Evolutionary conservation across 768 basidiomycete species (phyloP).

Genomic region (Podaxis rugospora): DNA sequence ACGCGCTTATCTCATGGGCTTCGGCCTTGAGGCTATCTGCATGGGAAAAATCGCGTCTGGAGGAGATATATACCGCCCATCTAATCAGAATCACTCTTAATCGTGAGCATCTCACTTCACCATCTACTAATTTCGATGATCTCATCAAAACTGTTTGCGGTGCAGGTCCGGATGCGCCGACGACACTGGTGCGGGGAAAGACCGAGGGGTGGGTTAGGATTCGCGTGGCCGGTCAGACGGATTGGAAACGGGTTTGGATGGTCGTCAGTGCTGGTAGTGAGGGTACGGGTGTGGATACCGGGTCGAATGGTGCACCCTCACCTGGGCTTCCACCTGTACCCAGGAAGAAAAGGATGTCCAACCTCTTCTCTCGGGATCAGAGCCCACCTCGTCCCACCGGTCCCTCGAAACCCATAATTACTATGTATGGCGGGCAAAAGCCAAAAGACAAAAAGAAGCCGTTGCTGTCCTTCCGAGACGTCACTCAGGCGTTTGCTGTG

Average conservation of each 20-base stretch:
- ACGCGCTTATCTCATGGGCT: slow-evolving; percentile 81
- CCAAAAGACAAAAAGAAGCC: slow-evolving; percentile 72
- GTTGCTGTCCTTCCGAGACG: slow-evolving; percentile 59
- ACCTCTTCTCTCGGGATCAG: slow-evolving; percentile 54
- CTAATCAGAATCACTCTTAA: slow-evolving; percentile 73
- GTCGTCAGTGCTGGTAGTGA: slow-evolving; percentile 53
- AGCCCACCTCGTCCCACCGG: slow-evolving; percentile 20
- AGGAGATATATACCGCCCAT: slow-evolving; percentile 98
- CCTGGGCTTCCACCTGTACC: background rate
- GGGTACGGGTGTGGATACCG: slow-evolving; percentile 16
- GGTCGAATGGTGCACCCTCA: background rate
- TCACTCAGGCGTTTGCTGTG: slow-evolving; percentile 88
- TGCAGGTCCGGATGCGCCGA: slow-evolving; percentile 46
- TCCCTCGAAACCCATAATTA: slow-evolving; percentile 37
- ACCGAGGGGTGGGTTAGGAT: slow-evolving; percentile 92
- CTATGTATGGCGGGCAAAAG: slow-evolving; percentile 60
- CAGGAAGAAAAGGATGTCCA: slow-evolving; percentile 62
- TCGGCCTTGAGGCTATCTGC: slow-evolving; percentile 84
- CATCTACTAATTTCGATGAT: background rate
- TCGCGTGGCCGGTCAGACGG: slow-evolving; percentile 93
- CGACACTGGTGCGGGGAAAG: slow-evolving; percentile 63
- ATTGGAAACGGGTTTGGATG: slow-evolving; percentile 94
- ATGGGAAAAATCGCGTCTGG: slow-evolving; percentile 93
- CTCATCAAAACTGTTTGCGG: slow-evolving; percentile 1
- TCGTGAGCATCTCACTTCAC: slow-evolving; percentile 21